Base-by-base conservation (phyloP, 2,329 filamentous ascomycete genomes). In the Xylariaceae sp. region DNA sequence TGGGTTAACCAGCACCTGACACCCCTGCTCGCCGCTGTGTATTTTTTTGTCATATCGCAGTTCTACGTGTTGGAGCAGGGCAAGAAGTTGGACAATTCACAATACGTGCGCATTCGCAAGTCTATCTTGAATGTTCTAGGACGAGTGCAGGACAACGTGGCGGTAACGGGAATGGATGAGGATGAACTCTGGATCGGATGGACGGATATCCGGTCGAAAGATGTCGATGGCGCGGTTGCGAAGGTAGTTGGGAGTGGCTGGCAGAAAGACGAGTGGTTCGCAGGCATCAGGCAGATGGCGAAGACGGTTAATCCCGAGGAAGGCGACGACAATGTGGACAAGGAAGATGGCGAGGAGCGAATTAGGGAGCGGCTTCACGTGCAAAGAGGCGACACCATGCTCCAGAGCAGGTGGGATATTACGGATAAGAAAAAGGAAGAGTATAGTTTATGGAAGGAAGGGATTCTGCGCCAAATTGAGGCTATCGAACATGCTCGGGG, bases 381-480 rank as follows among this genome's bases (percentile, higher is more conserved):
- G 23, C 73, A 85, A 72, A 71, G 79, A 54, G 75, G 79, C 7
- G 83, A 86, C 60, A 89, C 86, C 2, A 92, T 92, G 89, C 84
- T 93, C 64, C 89, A 92, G 71, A 86, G 88, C 61, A 81, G 82
- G 45, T 87, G 89, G 65, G 88, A 87, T 66, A 71, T 93, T 64
- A 87, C 86, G 60, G 84, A 87, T 47, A 76, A 80, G 58, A 85
- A 84, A 62, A 79, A 80, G 64, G 77, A 76, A 41, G 84, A 88
- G 10, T 92, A 86, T 68, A 75, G 70, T 44, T 71, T 70, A 18
- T 95, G 90, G 90, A 87, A 87, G 71, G 77, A 79, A 3, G 74
- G 70, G 1, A 81, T 91, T 21, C 65, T 89, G 67, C 74, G 73
- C 56, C 79, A 79, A 62, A 83, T 90, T 55, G 73, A 77, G 20